A percentile compares a stretch with the other conserved stretches of the same genome.
Conservation (phyloP, 1,284 basidiomycete genomes). For the Pisolithus thermaeus region DNA sequence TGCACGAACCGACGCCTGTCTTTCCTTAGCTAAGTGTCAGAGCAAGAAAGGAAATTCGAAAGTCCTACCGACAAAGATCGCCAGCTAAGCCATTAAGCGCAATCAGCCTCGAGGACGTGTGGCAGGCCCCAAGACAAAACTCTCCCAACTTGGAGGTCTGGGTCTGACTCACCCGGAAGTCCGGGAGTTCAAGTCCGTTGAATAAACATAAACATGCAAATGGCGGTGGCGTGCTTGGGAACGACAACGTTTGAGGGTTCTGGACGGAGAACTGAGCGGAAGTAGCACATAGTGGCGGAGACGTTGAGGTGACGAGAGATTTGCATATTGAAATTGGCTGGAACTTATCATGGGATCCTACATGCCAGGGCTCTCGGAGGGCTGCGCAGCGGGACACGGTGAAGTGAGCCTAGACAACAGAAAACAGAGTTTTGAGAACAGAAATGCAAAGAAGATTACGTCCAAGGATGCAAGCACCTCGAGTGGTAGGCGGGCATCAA, state of each 20-base stretch:
- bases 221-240: not conserved
- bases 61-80: too few species aligned
- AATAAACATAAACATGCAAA: not conserved
- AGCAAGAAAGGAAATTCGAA: too few species aligned
- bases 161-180: not conserved
- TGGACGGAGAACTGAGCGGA: not conserved
- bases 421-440: not conserved
- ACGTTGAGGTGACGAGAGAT: too few species aligned
- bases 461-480: not conserved
- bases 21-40: not conserved
- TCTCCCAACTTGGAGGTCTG: not conserved
- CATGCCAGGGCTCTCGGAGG: not conserved
- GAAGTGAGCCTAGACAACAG: not conserved
- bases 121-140: too few species aligned
- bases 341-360: not conserved
- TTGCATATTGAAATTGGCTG: not conserved
- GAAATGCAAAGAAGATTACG: not conserved
- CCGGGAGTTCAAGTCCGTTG: not conserved
- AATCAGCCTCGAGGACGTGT: not conserved
- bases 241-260: not conserved
- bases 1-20: not conserved
- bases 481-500: not conserved
- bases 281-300: not conserved
- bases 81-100: not conserved
- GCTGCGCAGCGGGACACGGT: not conserved